phyloP scores from a whole-genome alignment of 176 grass and related monocot genomes.

The Carex kokanica region DNA sequence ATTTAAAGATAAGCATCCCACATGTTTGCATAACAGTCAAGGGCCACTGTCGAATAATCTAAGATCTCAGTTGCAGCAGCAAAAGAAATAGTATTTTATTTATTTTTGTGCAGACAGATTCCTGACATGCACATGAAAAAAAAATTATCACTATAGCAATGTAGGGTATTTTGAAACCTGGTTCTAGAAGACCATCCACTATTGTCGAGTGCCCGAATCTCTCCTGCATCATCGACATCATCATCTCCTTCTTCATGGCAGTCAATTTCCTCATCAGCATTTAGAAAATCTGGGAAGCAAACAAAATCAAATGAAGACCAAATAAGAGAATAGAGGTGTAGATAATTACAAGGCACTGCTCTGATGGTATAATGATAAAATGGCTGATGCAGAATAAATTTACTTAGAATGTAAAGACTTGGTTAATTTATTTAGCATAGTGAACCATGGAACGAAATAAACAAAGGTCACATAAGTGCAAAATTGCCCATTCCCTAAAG shows the following conservation, averaged over 20 bases:
- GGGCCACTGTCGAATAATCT: background rate
- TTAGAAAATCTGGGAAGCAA: constrained; percentile 69
- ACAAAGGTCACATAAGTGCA: too few relatives aligned
- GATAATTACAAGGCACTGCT: background rate
- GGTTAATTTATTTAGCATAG: too few relatives aligned
- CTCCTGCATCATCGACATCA: constrained; percentile 55
- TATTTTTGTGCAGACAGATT: background rate
- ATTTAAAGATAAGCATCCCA: background rate
- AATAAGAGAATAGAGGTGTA: background rate
- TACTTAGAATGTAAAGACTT: background rate
- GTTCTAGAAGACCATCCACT: constrained; percentile 98
- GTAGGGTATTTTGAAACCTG: constrained; percentile 36
- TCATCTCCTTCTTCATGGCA: constrained; percentile 54
- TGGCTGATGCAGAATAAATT: background rate
- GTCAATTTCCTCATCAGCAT: constrained; percentile 77
- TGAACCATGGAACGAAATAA: too few relatives aligned
- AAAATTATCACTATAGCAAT: background rate
- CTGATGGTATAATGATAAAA: background rate
- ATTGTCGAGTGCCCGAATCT: constrained; percentile 73
- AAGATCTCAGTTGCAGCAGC: background rate
- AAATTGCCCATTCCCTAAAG: too few relatives aligned
- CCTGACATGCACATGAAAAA: background rate
- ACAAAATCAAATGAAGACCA: constrained; percentile 24
- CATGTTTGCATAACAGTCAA: background rate
- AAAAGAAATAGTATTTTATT: background rate